Percentiles rank a stretch among this genome's conserved stretches.
Evolutionary conservation across 495 filamentous ascomycete genomes (phyloP).

Genomic region (Trichoderma reesei): DNA sequence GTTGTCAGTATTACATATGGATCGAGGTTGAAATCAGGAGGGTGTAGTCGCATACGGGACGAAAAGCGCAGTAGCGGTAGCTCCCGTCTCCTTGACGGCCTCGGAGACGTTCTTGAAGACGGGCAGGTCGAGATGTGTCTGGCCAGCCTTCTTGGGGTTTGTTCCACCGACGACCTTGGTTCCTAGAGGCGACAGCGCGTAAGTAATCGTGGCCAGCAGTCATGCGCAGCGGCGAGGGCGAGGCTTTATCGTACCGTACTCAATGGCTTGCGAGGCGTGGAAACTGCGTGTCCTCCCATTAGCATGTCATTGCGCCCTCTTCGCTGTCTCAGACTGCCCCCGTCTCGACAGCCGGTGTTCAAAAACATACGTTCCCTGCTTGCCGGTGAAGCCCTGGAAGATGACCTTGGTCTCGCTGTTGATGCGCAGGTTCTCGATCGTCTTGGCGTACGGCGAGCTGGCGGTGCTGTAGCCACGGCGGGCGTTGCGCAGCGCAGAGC

Average conservation of each 20-base stretch:
- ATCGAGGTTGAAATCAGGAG: neutral
- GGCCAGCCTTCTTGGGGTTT: conserved; percentile 96
- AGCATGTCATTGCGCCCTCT: neutral
- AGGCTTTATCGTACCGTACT: conserved; percentile 62
- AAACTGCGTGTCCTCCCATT: conserved; percentile 49
- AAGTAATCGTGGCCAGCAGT: conserved; percentile 14
- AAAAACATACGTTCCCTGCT: conserved; percentile 87
- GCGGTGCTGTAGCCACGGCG: conserved; percentile 61
- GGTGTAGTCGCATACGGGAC: conserved; percentile 59
- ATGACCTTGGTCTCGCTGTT: conserved; percentile 86
- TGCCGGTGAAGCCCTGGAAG: conserved; percentile 96
- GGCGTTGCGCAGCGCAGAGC: conserved; percentile 31
- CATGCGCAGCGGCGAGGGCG: neutral
- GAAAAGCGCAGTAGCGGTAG: conserved; percentile 89
- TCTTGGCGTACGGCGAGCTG: conserved; percentile 63
- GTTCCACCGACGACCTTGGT: conserved; percentile 97
- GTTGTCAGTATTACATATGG: conserved; percentile 10
- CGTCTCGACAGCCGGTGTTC: neutral
- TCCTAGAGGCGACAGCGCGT: conserved; percentile 40
- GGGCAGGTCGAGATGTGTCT: conserved; percentile 77
- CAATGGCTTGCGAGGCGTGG: conserved; percentile 95
- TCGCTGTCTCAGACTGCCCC: neutral
- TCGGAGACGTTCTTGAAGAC: conserved; percentile 88
- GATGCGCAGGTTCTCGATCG: conserved; percentile 85
- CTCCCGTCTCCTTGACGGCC: conserved; percentile 84